A percentile compares a stretch with the other conserved stretches of the same genome.
phyloP scores from a whole-genome alignment of 129 eudicot genomes.

The Escallonia rubra region DNA sequence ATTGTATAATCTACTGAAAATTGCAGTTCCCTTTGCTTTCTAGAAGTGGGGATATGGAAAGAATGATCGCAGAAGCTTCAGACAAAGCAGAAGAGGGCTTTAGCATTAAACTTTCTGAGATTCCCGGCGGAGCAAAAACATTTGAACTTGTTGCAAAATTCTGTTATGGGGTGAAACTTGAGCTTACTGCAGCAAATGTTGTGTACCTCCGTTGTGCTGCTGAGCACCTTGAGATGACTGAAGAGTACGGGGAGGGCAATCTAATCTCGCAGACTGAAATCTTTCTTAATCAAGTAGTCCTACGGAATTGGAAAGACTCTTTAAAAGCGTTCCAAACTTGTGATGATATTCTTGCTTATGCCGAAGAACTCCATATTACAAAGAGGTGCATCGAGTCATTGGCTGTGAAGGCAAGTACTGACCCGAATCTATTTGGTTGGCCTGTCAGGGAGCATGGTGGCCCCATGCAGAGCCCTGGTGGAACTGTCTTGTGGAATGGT shows the following conservation, averaged over 20 bases:
- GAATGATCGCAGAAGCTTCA: slow-evolving; percentile 62
- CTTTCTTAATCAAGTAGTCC: slow-evolving; percentile 70
- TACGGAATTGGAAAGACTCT: slow-evolving; percentile 77
- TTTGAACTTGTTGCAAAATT: slow-evolving; percentile 89
- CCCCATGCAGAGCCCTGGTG: slow-evolving; percentile 96
- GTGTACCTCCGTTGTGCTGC: slow-evolving; percentile 84
- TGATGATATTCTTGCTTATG: slow-evolving; percentile 54
- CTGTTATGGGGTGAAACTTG: slow-evolving; percentile 96
- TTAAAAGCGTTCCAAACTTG: slow-evolving; percentile 73
- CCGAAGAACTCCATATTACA: slow-evolving; percentile 67
- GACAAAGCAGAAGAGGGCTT: slow-evolving; percentile 47
- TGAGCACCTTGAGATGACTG: slow-evolving; percentile 82
- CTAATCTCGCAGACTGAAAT: slow-evolving; percentile 73
- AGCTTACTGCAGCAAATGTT: slow-evolving; percentile 80
- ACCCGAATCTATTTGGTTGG: slow-evolving; percentile 89
- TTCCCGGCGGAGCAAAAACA: slow-evolving; percentile 84
- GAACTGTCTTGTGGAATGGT: slow-evolving; percentile 91
- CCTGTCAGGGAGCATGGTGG: slow-evolving; percentile 79
- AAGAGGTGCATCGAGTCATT: slow-evolving; percentile 80
- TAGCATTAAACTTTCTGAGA: slow-evolving; percentile 44
- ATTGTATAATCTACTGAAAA: background rate
- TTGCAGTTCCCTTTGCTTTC: slow-evolving; percentile 89
- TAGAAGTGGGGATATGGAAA: slow-evolving; percentile 90
- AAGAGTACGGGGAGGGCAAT: slow-evolving; percentile 92
- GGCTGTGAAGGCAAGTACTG: slow-evolving; percentile 73